Percentiles rank a stretch among this genome's conserved stretches.
Conservation (phyloP, 2,329 filamentous ascomycete species). For the Botryotinia calthae region DNA sequence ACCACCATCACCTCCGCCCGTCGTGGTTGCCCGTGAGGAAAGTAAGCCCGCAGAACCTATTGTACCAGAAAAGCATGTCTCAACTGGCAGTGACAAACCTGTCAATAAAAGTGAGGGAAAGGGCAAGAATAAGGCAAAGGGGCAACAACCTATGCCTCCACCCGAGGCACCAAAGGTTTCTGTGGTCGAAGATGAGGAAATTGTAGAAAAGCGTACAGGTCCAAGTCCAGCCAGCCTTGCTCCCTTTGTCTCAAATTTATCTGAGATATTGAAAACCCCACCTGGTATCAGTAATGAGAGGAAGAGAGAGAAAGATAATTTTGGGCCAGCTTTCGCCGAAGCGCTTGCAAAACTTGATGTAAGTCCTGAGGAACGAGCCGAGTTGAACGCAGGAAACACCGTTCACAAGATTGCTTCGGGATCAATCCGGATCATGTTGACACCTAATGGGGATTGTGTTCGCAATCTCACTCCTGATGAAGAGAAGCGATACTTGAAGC, state of each 20-base stretch:
- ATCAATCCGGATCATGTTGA: constrained; percentile 64
- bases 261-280: constrained; percentile 39
- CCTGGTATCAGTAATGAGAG: constrained; percentile 5
- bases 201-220: constrained; percentile 30
- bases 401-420: constrained; percentile 63
- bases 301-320: constrained; percentile 15
- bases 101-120: constrained; percentile 27
- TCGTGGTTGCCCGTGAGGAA: constrained; percentile 20
- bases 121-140: constrained; percentile 30
- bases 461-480: constrained; percentile 67
- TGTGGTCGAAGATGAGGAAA: constrained; percentile 35
- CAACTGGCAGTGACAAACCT: constrained; percentile 19
- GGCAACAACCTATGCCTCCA: constrained; percentile 28
- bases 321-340: constrained; percentile 26
- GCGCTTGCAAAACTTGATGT: constrained; percentile 46
- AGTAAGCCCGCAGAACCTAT: neutral
- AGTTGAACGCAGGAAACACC: constrained; percentile 54
- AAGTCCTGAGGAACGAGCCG: constrained; percentile 53
- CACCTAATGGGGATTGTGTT: constrained; percentile 73
- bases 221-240: constrained; percentile 40
- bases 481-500: constrained; percentile 65
- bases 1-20: constrained; percentile 31
- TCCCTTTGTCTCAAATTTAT: constrained; percentile 18
- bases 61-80: constrained; percentile 3
- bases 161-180: constrained; percentile 27